Base-by-base conservation (phyloP, 2,329 filamentous ascomycete species). In the Spiromastix sp. region DNA sequence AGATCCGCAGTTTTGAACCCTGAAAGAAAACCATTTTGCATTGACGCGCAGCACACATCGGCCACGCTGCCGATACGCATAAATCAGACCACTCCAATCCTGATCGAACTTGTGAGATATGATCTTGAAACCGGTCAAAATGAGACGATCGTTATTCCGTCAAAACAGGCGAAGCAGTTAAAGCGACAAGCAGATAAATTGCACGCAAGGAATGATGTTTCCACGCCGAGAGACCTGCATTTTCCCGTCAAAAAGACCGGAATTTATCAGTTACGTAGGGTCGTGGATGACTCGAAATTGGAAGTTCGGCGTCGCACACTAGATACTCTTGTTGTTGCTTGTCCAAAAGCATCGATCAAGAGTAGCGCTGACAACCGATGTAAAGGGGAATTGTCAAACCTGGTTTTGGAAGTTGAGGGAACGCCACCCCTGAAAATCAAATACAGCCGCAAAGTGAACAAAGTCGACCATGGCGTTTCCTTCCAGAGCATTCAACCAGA, bases 401-500 rank as follows among this genome's bases (percentile, higher is more conserved):
- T 96, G 30, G 74, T 79, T 12, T 67, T 98, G 34, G 78, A 89
- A 49, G 85, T 95, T 3, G 72, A 82, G 45, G 91, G 91, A 12
- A 93, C 86, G 0, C 85, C 93, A 2, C 91, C 91, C 3, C 68
- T 98, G 44, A 87, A 87, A 55, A 83, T 98, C 48, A 84, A 85
- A 48, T 98, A 98, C 60, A 91, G 85, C 49, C 81, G 86, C 36
- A 80, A 78, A 5, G 79, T 94, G 47, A 94, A 96, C 48, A 77
- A 78, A 42, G 80, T 83, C 44, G 78, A 93, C 44, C 79, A 80
- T 48, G 84, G 83, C 41, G 85, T 87, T 46, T 85, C 89, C 43
- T 89, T 93, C 48, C 87, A 96, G 59, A 94, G 85, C 50, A 76
- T 98, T 29, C 87, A 94, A 48, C 87, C 91, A 0, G 86, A 95